These are phyloP conservation scores for Lentinula boryana DNA, from an alignment of 768 basidiomycete species.

Conservation along the genomic window DNA sequence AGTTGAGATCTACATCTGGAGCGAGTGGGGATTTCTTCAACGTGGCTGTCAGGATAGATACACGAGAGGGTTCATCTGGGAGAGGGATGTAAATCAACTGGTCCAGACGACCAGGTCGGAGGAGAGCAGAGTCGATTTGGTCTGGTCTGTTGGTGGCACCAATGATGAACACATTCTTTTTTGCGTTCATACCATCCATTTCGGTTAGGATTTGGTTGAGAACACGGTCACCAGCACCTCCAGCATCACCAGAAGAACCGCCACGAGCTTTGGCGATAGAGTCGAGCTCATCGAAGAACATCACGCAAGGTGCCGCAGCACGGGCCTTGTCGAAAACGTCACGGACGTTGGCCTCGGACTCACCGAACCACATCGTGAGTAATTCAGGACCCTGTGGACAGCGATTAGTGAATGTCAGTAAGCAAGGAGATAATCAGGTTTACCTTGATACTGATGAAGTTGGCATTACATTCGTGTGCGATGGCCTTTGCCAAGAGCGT, in stretches of 20 bases:
- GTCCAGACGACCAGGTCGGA: slow-evolving; percentile 97
- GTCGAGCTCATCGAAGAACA: slow-evolving; percentile 99
- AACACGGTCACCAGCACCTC: slow-evolving; percentile 97
- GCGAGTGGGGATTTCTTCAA: slow-evolving; percentile 92
- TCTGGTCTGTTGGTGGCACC: slow-evolving; percentile 97
- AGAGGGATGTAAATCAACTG: slow-evolving; percentile 99
- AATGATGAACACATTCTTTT: slow-evolving; percentile 99
- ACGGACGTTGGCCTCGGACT: slow-evolving; percentile 99
- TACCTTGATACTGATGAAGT: slow-evolving; percentile 98
- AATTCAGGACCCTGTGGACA: slow-evolving; percentile 79
- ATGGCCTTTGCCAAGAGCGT: slow-evolving; percentile 98
- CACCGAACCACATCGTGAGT: slow-evolving; percentile 99
- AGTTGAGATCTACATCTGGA: slow-evolving; percentile 73
- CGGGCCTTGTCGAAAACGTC: slow-evolving; percentile 99
- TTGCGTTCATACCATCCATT: slow-evolving; percentile 98
- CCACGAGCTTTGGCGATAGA: slow-evolving; percentile 98
- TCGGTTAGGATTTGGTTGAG: slow-evolving; percentile 96
- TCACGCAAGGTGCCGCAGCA: slow-evolving; percentile 97
- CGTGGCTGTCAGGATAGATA: slow-evolving; percentile 86
- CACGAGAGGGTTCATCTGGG: slow-evolving; percentile 87
- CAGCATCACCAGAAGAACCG: slow-evolving; percentile 77
- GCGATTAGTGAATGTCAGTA: slow-evolving; percentile 10
- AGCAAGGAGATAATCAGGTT: neutral
- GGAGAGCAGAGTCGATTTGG: slow-evolving; percentile 88
- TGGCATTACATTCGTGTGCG: slow-evolving; percentile 99